Evolutionary conservation across 371 early-diverging fungal species (phyloP).

Genomic region (Syncephalis plumigaleata): DNA sequence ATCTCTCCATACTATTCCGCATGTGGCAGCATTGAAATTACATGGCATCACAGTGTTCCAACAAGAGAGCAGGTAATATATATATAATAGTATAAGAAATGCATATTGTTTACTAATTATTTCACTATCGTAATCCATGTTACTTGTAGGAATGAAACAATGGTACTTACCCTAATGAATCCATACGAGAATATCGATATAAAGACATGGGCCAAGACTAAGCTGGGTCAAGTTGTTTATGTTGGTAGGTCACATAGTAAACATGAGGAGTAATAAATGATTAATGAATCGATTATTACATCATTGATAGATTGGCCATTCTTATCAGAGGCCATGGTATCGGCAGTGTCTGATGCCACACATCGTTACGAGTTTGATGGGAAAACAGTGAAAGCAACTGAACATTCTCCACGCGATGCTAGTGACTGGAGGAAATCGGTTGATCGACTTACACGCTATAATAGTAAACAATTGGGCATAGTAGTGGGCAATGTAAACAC

Average conservation of each 20-base stretch:
- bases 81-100: too few relatives aligned
- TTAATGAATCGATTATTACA: too few relatives aligned
- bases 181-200: constrained; percentile 25
- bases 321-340: constrained; percentile 57
- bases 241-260: constrained; percentile 23
- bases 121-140: too few relatives aligned
- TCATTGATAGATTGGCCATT: constrained; percentile 55
- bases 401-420: constrained; percentile 17
- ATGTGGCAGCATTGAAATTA: constrained; percentile 40
- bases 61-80: constrained; percentile 34
- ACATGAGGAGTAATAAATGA: too few relatives aligned
- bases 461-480: constrained; percentile 39
- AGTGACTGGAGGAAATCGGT: constrained; percentile 38
- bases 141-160: constrained; percentile 66
- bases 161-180: constrained; percentile 49
- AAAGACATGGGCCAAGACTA: constrained; percentile 24
- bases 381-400: constrained; percentile 20
- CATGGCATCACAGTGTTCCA: constrained; percentile 80
- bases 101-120: too few relatives aligned
- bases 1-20: constrained; percentile 55
- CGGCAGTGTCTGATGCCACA: constrained; percentile 49
- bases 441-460: constrained; percentile 31
- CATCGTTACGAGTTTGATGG: constrained; percentile 39
- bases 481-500: constrained; percentile 50
- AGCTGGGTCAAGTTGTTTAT: constrained; percentile 37